These are phyloP conservation scores for Trametes cingulata DNA, from an alignment of 768 basidiomycete genomes.

Conservation along the genomic window DNA sequence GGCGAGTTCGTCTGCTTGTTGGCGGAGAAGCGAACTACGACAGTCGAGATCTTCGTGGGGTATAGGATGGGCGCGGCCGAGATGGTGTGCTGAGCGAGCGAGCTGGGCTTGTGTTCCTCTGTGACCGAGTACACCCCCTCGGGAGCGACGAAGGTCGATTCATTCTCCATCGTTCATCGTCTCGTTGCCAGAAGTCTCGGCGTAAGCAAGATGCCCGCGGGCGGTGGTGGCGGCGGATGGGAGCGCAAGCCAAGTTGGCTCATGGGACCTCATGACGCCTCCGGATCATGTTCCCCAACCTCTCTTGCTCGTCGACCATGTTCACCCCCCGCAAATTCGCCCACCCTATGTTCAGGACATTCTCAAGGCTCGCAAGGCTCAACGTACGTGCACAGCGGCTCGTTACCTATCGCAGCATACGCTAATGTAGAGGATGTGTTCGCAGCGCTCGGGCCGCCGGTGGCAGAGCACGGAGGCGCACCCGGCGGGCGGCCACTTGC, in stretches of 20 bases:
- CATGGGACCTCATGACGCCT: slow-evolving; percentile 17
- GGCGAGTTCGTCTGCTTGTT: slow-evolving; percentile 55
- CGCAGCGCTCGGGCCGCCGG: slow-evolving; percentile 36
- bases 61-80: slow-evolving; percentile 37
- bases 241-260: slow-evolving; percentile 20
- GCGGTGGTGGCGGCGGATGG: slow-evolving; percentile 25
- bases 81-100: slow-evolving; percentile 41
- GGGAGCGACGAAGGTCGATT: slow-evolving; percentile 82
- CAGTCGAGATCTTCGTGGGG: slow-evolving; percentile 64
- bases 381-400: slow-evolving; percentile 13
- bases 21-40: slow-evolving; percentile 63
- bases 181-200: slow-evolving; percentile 18
- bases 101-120: slow-evolving; percentile 77
- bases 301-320: slow-evolving; percentile 27
- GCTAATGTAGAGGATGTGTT: not conserved
- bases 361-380: slow-evolving; percentile 11
- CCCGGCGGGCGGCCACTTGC: slow-evolving; percentile 78
- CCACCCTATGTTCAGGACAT: slow-evolving; percentile 20
- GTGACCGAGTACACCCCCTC: slow-evolving; percentile 89
- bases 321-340: slow-evolving; percentile 20
- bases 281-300: slow-evolving; percentile 30
- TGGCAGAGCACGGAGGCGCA: slow-evolving; percentile 67
- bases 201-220: slow-evolving; percentile 12
- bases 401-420: not conserved
- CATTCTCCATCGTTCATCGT: slow-evolving; percentile 67